These are phyloP conservation scores for Sclerotinia trifoliorum DNA, from an alignment of 2,329 filamentous ascomycete species.

Conservation along the genomic window DNA sequence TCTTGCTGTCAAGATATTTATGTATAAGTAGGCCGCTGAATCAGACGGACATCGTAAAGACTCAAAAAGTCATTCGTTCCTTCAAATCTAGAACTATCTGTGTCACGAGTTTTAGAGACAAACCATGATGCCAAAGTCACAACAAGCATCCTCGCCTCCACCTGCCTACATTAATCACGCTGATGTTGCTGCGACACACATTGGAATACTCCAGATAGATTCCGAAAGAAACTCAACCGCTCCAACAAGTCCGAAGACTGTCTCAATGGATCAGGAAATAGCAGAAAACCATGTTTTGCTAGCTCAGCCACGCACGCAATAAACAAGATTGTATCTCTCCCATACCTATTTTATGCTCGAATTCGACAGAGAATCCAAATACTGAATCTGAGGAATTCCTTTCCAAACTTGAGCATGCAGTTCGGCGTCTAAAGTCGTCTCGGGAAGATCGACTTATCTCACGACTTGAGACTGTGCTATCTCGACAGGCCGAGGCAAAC, in stretches of 20 bases:
- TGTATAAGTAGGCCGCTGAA: background rate
- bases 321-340: background rate
- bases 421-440: slow-evolving; percentile 3
- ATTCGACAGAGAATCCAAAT: background rate
- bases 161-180: background rate
- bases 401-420: background rate
- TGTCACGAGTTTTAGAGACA: background rate
- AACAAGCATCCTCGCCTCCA: background rate
- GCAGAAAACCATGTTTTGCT: background rate
- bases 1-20: background rate
- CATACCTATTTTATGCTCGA: background rate
- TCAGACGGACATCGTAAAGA: background rate
- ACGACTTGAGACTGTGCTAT: slow-evolving; percentile 1
- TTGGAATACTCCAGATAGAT: too few relatives aligned
- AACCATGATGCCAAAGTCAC: background rate
- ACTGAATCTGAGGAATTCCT: background rate
- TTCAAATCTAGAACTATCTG: background rate
- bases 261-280: background rate
- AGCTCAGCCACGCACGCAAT: background rate
- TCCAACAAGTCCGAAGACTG: background rate
- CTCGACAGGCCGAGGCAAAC: background rate
- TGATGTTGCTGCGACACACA: background rate
- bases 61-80: background rate
- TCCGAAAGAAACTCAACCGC: background rate
- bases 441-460: slow-evolving; percentile 12